Conservation (phyloP, 148 eudicot genomes). For the Vaccinium darrowii region DNA sequence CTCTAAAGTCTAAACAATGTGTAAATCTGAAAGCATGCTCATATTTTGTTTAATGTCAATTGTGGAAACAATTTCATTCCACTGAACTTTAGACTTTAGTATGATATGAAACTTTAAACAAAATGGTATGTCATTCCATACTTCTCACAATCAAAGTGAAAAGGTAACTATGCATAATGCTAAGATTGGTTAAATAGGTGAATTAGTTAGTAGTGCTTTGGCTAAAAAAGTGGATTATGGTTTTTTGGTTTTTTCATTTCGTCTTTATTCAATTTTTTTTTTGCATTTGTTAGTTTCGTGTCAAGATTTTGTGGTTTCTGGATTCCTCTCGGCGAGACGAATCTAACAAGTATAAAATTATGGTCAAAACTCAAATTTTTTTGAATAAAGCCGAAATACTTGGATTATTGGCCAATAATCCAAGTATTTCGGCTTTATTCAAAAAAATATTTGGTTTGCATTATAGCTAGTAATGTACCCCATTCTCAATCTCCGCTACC, state of each 20-base stretch:
- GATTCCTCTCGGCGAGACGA: too few species aligned
- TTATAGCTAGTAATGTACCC: slow-evolving; percentile 90
- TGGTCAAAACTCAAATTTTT: too few species aligned
- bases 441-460: slow-evolving; percentile 21
- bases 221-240: background rate
- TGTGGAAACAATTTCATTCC: background rate
- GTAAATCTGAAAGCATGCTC: background rate
- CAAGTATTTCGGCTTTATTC: too few species aligned
- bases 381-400: background rate
- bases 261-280: too few species aligned
- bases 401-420: too few species aligned
- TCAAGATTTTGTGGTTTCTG: too few species aligned
- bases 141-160: background rate
- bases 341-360: too few species aligned
- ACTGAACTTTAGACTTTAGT: background rate
- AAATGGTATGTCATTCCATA: background rate
- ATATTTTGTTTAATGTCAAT: background rate
- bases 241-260: too few species aligned
- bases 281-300: too few species aligned
- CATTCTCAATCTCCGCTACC: slow-evolving; percentile 79
- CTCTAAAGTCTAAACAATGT: background rate
- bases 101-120: background rate
- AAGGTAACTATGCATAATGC: background rate
- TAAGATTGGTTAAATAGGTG: background rate
- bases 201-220: background rate